Evolutionary conservation across 139 green algal species (phyloP), one percentile per base, ranked within the genome.

Genomic region (Bryopsis sp.): DNA sequence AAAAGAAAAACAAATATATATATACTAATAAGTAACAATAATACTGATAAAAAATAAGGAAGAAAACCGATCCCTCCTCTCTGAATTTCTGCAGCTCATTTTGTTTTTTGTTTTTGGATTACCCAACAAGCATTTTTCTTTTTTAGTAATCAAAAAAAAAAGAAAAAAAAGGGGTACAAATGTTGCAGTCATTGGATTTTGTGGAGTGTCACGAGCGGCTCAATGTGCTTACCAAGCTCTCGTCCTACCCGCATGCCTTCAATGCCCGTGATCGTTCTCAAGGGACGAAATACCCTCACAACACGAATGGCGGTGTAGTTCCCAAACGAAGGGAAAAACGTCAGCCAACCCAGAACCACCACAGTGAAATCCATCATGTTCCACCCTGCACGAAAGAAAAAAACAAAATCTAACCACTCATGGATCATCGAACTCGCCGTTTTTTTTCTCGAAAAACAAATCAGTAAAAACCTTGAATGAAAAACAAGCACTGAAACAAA

Each of bases 271-370:
- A 89, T 83, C 2, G 80, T 82, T 1, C 87, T 77, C 57, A 94
- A 77, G 1, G 87, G 84, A 24, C 87, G 72, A 28, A 94, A 74
- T 31, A 87, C 84, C 2, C 87, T 72, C 15, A 94, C 74, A 22
- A 75, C 76, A 7, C 87, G 67, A 39, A 91, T 64, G 2, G 79
- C 78, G 22, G 83, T 88, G 31, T 80, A 73, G 38, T 80, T 86
- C 36, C 72, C 76, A 0, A 78, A 36, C 2, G 36, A 72, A 19
- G 74, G 61, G 19, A 79, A 38, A 43, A 79, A 46, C 26, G 74
- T 64, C 34, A 78, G 31, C 60, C 68, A 81, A 28, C 75, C 75
- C 6, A 80, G 48, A 1, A 68, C 58, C 1, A 87, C 78, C 3
- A 82, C 70, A 3, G 75, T 28, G 57, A 88, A 86, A 69, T 91